These are phyloP conservation scores for Raphidocelis subcapitata DNA, from an alignment of 139 green algal species.

Conservation along the genomic window DNA sequence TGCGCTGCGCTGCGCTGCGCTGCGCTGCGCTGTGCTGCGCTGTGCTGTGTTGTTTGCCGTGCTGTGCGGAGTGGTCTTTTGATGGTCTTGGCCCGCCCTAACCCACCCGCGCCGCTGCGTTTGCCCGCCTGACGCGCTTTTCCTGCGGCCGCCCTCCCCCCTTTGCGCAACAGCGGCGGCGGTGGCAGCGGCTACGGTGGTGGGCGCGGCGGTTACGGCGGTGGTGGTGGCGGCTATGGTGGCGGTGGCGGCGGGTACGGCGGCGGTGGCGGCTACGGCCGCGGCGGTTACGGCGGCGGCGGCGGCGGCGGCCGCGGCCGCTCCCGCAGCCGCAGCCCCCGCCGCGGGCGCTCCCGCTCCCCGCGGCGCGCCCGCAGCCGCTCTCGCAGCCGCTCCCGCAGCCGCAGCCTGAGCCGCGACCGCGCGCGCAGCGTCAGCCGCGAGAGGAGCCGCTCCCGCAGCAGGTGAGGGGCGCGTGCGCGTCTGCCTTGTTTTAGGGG, in stretches of 20 bases:
- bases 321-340: background rate
- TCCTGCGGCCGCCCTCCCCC: background rate
- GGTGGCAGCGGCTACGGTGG: constrained; percentile 26
- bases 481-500: too few relatives aligned
- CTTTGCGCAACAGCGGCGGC: background rate
- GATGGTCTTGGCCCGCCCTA: too few relatives aligned
- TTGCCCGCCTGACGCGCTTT: too few relatives aligned
- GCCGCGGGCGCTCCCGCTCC: background rate
- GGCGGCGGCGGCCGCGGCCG: background rate
- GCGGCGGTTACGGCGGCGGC: constrained; percentile 9
- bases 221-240: constrained; percentile 8
- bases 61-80: background rate
- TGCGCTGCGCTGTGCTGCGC: background rate
- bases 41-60: background rate
- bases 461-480: too few relatives aligned
- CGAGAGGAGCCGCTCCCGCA: constrained; percentile 13
- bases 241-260: constrained; percentile 7
- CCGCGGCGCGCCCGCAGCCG: constrained; percentile 10
- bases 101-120: background rate
- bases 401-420: background rate
- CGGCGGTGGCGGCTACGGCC: background rate
- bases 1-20: background rate
- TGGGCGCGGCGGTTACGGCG: background rate
- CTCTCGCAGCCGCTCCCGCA: background rate
- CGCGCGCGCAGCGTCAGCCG: constrained; percentile 1